These are phyloP conservation scores for Prunus padus DNA, from an alignment of 306 rosid genomes.

Conservation along the genomic window DNA sequence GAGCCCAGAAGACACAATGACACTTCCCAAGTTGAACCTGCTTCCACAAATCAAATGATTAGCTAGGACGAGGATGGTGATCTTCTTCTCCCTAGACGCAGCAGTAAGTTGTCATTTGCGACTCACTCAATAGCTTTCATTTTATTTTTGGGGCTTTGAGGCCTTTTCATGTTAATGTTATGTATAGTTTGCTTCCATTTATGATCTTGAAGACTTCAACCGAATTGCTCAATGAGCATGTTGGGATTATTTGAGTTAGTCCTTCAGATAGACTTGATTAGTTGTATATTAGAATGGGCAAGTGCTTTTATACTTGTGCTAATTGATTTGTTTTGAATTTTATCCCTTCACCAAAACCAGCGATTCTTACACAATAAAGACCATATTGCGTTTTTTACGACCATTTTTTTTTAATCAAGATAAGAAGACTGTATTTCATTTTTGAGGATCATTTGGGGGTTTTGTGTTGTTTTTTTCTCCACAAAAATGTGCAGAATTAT, in stretches of 20 bases:
- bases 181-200: not conserved
- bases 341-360: not conserved
- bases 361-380: not conserved
- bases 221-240: not conserved
- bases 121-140: too few species aligned
- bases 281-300: not conserved
- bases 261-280: not conserved
- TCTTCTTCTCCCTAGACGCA: constrained; percentile 69
- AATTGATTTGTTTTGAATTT: not conserved
- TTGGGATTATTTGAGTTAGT: not conserved
- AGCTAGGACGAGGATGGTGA: constrained; percentile 69
- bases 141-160: not conserved
- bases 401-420: too few species aligned
- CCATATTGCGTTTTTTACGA: not conserved
- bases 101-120: constrained; percentile 32
- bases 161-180: not conserved
- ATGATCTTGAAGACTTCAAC: not conserved
- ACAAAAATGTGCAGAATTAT: constrained; percentile 27
- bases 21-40: constrained; percentile 26
- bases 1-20: constrained; percentile 4
- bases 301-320: not conserved
- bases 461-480: not conserved
- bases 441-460: not conserved
- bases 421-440: not conserved
- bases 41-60: constrained; percentile 24